A percentile compares a stretch with the other conserved stretches of the same genome.
phyloP scores from a whole-genome alignment of 2,329 filamentous ascomycete species.

The Aspergillus hiratsukae region DNA sequence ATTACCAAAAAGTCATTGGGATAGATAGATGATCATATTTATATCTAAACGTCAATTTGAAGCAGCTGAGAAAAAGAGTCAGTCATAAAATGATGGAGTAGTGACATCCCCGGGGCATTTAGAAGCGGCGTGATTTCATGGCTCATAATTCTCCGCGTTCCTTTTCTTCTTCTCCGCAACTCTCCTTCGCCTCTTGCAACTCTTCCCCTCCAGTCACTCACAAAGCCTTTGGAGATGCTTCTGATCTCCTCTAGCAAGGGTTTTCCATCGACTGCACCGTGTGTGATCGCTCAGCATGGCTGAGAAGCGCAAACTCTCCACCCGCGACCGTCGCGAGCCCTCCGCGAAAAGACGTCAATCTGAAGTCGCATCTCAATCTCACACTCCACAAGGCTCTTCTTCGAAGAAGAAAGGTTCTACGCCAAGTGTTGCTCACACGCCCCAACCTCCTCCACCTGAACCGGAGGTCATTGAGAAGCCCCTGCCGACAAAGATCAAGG shows the following conservation, averaged over 20 bases:
- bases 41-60: not conserved
- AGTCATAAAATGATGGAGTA: not conserved
- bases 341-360: constrained; percentile 41
- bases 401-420: constrained; percentile 34
- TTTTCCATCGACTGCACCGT: not conserved
- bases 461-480: constrained; percentile 33
- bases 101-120: not conserved
- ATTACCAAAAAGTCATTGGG: not conserved
- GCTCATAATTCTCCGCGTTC: not conserved
- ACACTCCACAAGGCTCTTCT: constrained; percentile 18
- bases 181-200: not conserved
- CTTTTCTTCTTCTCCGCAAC: not conserved
- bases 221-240: constrained; percentile 4
- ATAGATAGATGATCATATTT: not conserved
- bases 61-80: not conserved
- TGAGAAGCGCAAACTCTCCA: constrained; percentile 41
- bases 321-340: constrained; percentile 42
- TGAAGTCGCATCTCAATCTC: constrained; percentile 31
- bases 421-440: constrained; percentile 16
- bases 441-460: constrained; percentile 24
- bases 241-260: not conserved
- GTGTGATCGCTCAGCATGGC: constrained; percentile 24
- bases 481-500: constrained; percentile 51
- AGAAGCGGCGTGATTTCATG: not conserved
- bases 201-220: not conserved